Conservation (phyloP, 805 yeast species). For the Wickerhamomyces pijperi region DNA sequence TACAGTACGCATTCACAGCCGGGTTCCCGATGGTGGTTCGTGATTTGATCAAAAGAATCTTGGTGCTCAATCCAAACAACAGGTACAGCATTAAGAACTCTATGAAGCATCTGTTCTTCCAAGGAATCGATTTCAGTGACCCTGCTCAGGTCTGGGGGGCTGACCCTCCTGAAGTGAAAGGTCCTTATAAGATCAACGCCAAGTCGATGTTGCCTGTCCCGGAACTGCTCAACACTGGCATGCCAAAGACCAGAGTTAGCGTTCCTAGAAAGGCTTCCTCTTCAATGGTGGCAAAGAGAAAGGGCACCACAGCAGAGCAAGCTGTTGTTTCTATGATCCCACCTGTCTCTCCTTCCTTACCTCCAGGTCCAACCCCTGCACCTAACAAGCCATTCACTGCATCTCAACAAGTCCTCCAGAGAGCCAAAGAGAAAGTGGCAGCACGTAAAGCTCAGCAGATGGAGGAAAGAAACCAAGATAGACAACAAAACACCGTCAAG, state of each 20-base stretch:
- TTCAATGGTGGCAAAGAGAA: conserved; percentile 8
- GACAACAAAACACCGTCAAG: conserved; percentile 9
- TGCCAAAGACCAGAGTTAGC: conserved; percentile 13
- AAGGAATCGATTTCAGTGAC: conserved; percentile 42
- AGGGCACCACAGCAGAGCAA: conserved; percentile 1
- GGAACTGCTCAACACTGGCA: conserved; percentile 21
- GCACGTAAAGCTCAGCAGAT: conserved; percentile 17
- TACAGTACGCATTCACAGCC: conserved; percentile 75
- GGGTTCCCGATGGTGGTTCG: conserved; percentile 68
- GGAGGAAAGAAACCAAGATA: background rate
- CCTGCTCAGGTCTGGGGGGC: conserved; percentile 41
- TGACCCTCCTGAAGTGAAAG: conserved; percentile 45
- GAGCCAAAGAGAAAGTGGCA: conserved; percentile 19
- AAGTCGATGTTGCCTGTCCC: conserved; percentile 74
- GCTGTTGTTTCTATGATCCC: background rate
- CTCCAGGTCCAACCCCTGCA: background rate
- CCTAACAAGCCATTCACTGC: conserved; percentile 8
- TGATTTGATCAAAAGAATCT: conserved; percentile 60
- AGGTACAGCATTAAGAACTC: conserved; percentile 48
- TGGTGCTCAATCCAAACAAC: conserved; percentile 52
- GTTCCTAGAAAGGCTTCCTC: conserved; percentile 15
- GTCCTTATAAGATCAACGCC: conserved; percentile 66
- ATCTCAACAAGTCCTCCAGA: conserved; percentile 16
- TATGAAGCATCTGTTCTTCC: conserved; percentile 54
- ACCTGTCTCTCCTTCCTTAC: background rate